Percentiles rank a stretch among this genome's conserved stretches.
phyloP scores from a whole-genome alignment of 208 protist genomes.

The Wallacemonas rigidus region DNA sequence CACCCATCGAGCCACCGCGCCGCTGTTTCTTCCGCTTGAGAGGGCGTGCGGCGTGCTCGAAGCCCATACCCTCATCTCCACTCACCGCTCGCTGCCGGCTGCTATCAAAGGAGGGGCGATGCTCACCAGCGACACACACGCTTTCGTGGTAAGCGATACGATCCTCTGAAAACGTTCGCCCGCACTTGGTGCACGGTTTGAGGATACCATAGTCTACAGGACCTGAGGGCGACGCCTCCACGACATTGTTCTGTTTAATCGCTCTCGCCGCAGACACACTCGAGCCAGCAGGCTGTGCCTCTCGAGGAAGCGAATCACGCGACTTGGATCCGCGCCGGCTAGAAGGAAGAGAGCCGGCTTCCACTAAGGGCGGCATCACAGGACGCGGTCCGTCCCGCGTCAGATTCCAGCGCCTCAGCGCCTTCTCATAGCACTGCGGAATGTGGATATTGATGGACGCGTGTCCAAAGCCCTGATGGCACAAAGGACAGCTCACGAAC shows the following conservation, averaged over 20 bases:
- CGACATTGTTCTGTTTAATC: constrained; percentile 29
- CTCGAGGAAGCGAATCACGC: background rate
- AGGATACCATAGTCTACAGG: constrained; percentile 58
- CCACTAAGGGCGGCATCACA: constrained; percentile 57
- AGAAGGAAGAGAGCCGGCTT: constrained; percentile 7
- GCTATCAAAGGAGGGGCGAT: constrained; percentile 81
- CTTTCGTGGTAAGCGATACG: constrained; percentile 91
- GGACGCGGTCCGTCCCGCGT: constrained; percentile 75
- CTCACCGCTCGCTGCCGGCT: constrained; percentile 63
- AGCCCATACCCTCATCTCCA: constrained; percentile 25
- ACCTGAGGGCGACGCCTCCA: constrained; percentile 7
- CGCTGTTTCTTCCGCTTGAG: constrained; percentile 16
- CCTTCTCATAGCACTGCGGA: constrained; percentile 90
- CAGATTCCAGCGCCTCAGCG: constrained; percentile 78
- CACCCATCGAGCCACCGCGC: constrained; percentile 26
- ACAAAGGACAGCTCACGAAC: constrained; percentile 83
- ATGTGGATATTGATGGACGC: constrained; percentile 88
- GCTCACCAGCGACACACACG: constrained; percentile 78
- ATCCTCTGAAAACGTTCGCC: constrained; percentile 86
- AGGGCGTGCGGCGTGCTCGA: constrained; percentile 13
- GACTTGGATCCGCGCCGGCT: background rate
- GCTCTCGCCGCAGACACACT: constrained; percentile 53
- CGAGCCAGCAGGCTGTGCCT: constrained; percentile 38
- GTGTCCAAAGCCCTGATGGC: constrained; percentile 77
- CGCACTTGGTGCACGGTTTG: constrained; percentile 87